phyloP scores from a whole-genome alignment of 176 grass and related monocot species.

The Aegilops sharonensis region DNA sequence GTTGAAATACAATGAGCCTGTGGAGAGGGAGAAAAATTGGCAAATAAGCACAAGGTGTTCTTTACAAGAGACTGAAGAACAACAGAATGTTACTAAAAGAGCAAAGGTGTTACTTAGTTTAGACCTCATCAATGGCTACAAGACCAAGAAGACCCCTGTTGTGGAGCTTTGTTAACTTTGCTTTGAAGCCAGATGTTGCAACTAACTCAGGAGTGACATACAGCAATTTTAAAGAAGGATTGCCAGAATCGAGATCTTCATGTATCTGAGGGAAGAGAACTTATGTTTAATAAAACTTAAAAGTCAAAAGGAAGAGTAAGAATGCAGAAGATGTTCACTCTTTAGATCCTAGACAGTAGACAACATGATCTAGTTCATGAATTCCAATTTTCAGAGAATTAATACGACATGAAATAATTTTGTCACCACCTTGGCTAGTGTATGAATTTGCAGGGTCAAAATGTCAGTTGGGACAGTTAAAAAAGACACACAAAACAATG shows the following conservation, averaged over 20 bases:
- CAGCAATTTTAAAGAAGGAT: constrained; percentile 77
- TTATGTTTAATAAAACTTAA: not conserved
- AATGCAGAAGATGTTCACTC: not conserved
- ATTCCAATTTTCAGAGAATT: not conserved
- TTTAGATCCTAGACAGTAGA: constrained; percentile 5
- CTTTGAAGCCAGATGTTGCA: constrained; percentile 68
- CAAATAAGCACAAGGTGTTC: constrained; percentile 19
- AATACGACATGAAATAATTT: not conserved
- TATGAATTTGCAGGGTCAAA: not conserved
- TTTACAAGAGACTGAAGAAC: constrained; percentile 23
- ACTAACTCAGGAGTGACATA: constrained; percentile 98
- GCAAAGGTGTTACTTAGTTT: constrained; percentile 20
- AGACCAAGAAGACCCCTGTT: constrained; percentile 78
- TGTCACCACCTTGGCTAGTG: not conserved
- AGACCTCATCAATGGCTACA: constrained; percentile 90
- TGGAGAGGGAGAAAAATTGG: constrained; percentile 18
- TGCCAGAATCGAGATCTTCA: constrained; percentile 80
- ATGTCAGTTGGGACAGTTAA: not conserved
- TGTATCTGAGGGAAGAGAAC: constrained; percentile 63
- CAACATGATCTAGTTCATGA: not conserved
- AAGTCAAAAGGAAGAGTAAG: constrained; percentile 6
- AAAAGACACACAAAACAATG: not conserved
- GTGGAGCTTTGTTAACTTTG: constrained; percentile 82
- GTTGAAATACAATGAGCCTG: constrained; percentile 96
- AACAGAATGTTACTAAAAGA: constrained; percentile 17